Percentiles rank a stretch among this genome's conserved stretches.
Conservation (phyloP, 176 grass and related monocot species). For the Alopecurus myosuroides region DNA sequence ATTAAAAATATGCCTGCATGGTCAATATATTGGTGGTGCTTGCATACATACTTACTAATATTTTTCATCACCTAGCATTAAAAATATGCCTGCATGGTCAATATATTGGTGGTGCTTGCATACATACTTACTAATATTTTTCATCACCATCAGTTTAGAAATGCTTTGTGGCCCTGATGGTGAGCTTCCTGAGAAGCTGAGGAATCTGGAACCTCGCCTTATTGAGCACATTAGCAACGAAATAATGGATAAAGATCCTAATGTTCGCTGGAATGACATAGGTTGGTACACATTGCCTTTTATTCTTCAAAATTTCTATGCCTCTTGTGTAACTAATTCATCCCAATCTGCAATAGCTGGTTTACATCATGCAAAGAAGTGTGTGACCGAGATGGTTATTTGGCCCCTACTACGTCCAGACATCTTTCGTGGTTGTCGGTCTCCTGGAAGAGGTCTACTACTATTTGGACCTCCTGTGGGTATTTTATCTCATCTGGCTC, state of each 20-base stretch:
- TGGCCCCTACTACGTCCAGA: constrained; percentile 91
- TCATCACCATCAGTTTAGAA: constrained; percentile 58
- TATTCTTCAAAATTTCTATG: constrained; percentile 15
- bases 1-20: constrained; percentile 2
- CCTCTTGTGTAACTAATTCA: constrained; percentile 33
- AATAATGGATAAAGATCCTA: constrained; percentile 99
- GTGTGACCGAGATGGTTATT: constrained; percentile 98
- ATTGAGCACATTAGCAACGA: constrained; percentile 98
- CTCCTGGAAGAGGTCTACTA: constrained; percentile 92
- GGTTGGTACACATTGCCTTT: constrained; percentile 42
- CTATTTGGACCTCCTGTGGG: constrained; percentile 96
- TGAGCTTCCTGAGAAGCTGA: constrained; percentile 89
- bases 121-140: constrained; percentile 15
- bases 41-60: constrained; percentile 9
- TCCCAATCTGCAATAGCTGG: constrained; percentile 60
- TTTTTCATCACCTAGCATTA: constrained; percentile 2
- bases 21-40: background rate
- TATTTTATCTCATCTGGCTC: constrained; percentile 25
- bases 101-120: background rate
- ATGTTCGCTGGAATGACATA: constrained; percentile 94
- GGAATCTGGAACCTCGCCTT: constrained; percentile 90
- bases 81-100: background rate
- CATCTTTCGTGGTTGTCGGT: constrained; percentile 89
- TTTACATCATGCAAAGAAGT: constrained; percentile 96
- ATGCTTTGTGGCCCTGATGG: constrained; percentile 89